Evolutionary conservation across 345 rosid species (phyloP), one percentile per base, ranked within the genome.

Genomic region (Eucalyptus guilfoylei): DNA sequence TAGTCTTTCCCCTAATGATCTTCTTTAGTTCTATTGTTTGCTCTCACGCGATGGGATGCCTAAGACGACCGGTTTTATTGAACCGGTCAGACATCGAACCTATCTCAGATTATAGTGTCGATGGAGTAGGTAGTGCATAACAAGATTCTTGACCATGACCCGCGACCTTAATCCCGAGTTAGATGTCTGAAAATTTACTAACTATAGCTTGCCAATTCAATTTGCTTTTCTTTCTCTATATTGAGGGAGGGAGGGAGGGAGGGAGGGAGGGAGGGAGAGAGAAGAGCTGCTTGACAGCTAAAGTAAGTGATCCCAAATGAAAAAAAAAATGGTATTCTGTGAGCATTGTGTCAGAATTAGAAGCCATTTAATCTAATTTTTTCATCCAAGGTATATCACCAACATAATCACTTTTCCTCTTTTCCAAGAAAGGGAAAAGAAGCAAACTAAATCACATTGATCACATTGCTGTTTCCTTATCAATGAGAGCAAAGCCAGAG

Each of bases 401-500:
- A 24, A 37, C 83, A 19, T 76, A 76, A 21, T 76, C 30, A 76
- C 85, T 76, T 40, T 76, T 40, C 13, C 7, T 21, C 42, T 76
- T 21, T 1, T 37, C 85, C 47, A 76, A 76, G 47, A 76, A 76
- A 76, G 85, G 1, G 30, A 40, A 23, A 23, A 76, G 81, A 76
- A 76, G 85, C 85, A 76, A 76, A 40, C 85, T 76, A 40, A 23
- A 76, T 76, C 24, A 4, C 85, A 6, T 3, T 76, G 40, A 4
- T 21, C 76, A 0, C 34, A 64, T 64, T 64, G 17, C 76, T 2
- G 76, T 64, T n/a, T 40, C 47, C 85, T 40, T 6, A 40, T 76
- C 47, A 76, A 88, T 48, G 90, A 88, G 95, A 96, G 58, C 93
- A 93, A 49, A 91, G 42, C 97, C 98, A 95, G 24, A 94, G 97